Conservation (phyloP, 441 rosid species). For the Erodium texanum region DNA sequence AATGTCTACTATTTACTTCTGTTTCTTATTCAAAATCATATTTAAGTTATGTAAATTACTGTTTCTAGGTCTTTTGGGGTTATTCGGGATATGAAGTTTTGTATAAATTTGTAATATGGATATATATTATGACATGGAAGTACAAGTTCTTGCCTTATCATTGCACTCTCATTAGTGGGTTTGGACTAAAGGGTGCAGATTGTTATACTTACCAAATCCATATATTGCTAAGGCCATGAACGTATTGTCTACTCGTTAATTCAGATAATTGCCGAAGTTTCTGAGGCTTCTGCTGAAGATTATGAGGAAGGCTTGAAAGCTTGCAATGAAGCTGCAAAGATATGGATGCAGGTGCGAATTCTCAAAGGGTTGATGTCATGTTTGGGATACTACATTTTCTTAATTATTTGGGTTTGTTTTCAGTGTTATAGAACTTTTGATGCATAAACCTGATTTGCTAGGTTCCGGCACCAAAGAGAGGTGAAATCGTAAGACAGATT, state of each 20-base stretch:
- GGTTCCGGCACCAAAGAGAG: conserved; percentile 98
- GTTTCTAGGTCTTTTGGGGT: too few species aligned
- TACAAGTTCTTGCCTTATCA: not conserved
- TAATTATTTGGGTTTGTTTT: too few species aligned
- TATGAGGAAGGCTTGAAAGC: conserved; percentile 78
- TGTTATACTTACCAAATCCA: not conserved
- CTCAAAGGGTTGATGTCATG: not conserved
- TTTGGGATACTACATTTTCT: not conserved
- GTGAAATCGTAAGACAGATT: conserved; percentile 90
- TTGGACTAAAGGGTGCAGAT: not conserved
- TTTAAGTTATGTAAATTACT: too few species aligned
- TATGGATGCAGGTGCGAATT: conserved; percentile 71
- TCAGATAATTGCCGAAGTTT: conserved; percentile 74
- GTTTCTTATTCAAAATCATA: too few species aligned
- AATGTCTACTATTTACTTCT: too few species aligned
- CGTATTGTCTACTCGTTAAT: conserved; percentile 7
- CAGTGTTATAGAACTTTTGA: not conserved
- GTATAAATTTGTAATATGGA: not conserved
- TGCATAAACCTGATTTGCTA: conserved; percentile 16
- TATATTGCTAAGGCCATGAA: not conserved
- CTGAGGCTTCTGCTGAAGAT: conserved; percentile 69
- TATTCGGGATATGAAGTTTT: too few species aligned
- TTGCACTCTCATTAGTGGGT: not conserved
- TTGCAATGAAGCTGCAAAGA: conserved; percentile 67
- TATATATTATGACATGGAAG: not conserved